These are phyloP conservation scores for Pythium monospermum DNA, from an alignment of 352 stramenopile genomes.

Conservation along the genomic window DNA sequence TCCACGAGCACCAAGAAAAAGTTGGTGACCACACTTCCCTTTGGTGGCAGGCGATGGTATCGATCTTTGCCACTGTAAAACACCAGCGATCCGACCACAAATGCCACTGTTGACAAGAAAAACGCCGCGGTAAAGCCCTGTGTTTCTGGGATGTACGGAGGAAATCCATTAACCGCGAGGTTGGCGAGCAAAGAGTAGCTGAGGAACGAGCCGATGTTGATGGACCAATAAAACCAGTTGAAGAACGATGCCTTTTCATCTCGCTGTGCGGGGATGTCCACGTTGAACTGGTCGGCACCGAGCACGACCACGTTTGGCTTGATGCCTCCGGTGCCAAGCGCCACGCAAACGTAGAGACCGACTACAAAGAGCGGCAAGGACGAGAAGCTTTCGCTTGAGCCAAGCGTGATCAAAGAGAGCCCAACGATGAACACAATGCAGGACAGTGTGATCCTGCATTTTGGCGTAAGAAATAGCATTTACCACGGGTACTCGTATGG, in stretches of 20 bases:
- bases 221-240: conserved; percentile 93
- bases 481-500: neutral
- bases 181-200: conserved; percentile 90
- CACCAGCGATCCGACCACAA: conserved; percentile 70
- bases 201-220: conserved; percentile 89
- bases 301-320: conserved; percentile 56
- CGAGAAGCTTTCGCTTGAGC: conserved; percentile 42
- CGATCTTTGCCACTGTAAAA: conserved; percentile 69
- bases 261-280: conserved; percentile 58
- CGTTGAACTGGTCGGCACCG: conserved; percentile 79
- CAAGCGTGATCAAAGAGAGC: conserved; percentile 65
- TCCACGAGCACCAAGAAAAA: conserved; percentile 69
- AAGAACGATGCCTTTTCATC: conserved; percentile 88
- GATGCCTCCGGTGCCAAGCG: conserved; percentile 41
- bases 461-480: too few species aligned
- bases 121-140: conserved; percentile 90
- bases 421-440: conserved; percentile 67
- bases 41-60: conserved; percentile 65
- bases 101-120: conserved; percentile 75
- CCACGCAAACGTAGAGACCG: conserved; percentile 77
- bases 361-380: conserved; percentile 74
- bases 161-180: conserved; percentile 85
- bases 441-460: conserved; percentile 74
- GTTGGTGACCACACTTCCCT: conserved; percentile 67
- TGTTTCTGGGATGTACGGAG: conserved; percentile 67